Evolutionary conservation across 2,329 filamentous ascomycete species (phyloP).

Genomic region (Colletotrichum costaricense): DNA sequence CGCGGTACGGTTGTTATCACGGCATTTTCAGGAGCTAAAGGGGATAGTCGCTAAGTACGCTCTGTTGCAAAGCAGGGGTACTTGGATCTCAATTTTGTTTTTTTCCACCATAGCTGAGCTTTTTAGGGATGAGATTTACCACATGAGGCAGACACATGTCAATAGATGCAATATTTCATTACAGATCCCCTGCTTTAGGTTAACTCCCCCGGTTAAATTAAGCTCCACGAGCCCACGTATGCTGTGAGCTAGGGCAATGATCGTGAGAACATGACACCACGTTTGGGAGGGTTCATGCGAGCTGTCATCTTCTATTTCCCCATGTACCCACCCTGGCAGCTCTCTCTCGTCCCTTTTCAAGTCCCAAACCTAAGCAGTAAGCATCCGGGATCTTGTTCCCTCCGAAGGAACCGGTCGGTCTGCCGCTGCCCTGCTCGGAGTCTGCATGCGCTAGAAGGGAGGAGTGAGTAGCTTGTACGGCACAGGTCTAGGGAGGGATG

Average conservation of each 20-base stretch:
- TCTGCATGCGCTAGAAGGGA: background rate
- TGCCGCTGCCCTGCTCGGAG: constrained; percentile 6
- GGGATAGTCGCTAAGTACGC: constrained; percentile 20
- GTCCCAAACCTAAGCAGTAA: background rate
- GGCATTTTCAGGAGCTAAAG: constrained; percentile 35
- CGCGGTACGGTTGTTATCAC: constrained; percentile 31
- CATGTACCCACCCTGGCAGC: background rate
- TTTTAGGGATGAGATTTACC: constrained; percentile 13
- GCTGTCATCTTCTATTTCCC: constrained; percentile 4
- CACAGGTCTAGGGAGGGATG: too few species aligned
- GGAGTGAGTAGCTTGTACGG: constrained; percentile 33
- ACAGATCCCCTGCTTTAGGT: background rate
- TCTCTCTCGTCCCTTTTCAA: background rate
- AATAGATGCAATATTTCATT: constrained; percentile 28
- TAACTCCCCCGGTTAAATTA: background rate
- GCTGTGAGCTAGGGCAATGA: constrained; percentile 1
- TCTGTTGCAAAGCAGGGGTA: constrained; percentile 27
- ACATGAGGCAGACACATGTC: constrained; percentile 21
- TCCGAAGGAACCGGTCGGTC: background rate
- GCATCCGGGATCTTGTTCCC: background rate
- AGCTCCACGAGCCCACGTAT: background rate
- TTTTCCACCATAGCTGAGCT: background rate
- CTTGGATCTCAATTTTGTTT: constrained; percentile 19
- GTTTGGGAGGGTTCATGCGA: constrained; percentile 8
- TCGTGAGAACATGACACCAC: constrained; percentile 27